Evolutionary conservation across 352 stramenopile genomes (phyloP), one percentile per base, ranked within the genome.

Genomic region (Elongisporangium undulatum): DNA sequence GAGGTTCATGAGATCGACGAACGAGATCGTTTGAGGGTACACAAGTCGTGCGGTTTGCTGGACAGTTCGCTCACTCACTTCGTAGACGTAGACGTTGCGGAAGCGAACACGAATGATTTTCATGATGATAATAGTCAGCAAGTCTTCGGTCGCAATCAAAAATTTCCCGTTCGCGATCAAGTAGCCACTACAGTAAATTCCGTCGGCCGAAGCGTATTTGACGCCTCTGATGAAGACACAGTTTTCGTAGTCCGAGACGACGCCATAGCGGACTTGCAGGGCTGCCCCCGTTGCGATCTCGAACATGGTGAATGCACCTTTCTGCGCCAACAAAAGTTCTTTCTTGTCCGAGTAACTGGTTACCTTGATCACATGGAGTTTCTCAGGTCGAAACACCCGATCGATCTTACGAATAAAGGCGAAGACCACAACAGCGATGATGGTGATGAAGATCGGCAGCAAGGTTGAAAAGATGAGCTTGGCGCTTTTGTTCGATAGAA

Each of bases 171-270:
- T 77, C n/a, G 52, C 59, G 23, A 82, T 58, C 4, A 85, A 54
- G 48, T 74, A 85, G 0, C 74, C 71, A 38, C 62, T 79, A n/a
- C 62, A 61, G 53, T 78, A 79, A 49, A 82, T 68, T 4, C 70
- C 74, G 20, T 78, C 70, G 5, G 74, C 67, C 2, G 67, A 69
- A 0, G 74, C 71, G 20, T 72, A 61, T 56, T 63, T 65, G n/a
- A 79, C 49, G 22, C 71, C 67, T 52, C 69, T 67, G 51, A 75
- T 65, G 61, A 68, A 51, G 8, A 62, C 39, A 29, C 53, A 77
- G 51, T 80, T 77, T 51, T 75, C 70, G 54, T 75, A 84, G 19
- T 75, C 63, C 0, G 62, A 84, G 29, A 84, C 66, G 7, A 84
- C 51, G 7, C 75, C 75, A 20, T 72, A 67, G 38, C 68, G 29